Conservation (phyloP, 192 early-diverging fungal genomes). For the Linnemannia zychae region DNA sequence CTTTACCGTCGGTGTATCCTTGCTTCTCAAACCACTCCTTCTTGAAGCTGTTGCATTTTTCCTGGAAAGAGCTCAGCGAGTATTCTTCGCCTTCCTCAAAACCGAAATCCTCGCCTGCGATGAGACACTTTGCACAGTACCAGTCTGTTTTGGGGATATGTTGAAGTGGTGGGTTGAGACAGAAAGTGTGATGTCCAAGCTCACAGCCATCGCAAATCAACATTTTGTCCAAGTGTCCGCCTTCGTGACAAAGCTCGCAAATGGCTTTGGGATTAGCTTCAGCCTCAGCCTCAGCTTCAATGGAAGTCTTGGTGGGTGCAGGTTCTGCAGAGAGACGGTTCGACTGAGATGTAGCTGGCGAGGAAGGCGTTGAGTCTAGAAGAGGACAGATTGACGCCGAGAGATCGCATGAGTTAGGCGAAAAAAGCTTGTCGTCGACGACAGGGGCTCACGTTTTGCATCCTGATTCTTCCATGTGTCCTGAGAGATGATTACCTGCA, state of each 20-base stretch:
- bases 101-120: conserved; percentile 89
- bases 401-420: background rate
- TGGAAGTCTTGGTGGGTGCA: conserved; percentile 1
- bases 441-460: background rate
- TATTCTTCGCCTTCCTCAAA: conserved; percentile 93
- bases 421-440: background rate
- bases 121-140: conserved; percentile 89
- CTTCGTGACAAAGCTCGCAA: conserved; percentile 58
- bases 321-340: conserved; percentile 37
- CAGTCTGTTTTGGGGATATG: conserved; percentile 77
- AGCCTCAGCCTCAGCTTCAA: conserved; percentile 6
- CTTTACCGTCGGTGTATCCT: conserved; percentile 50
- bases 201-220: conserved; percentile 88
- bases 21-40: conserved; percentile 74
- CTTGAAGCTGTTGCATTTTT: conserved; percentile 87
- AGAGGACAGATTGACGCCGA: background rate
- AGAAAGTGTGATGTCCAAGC: conserved; percentile 79
- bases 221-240: conserved; percentile 70
- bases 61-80: conserved; percentile 82
- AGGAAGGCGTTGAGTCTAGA: conserved; percentile 40
- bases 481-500: conserved; percentile 14
- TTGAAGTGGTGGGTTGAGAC: conserved; percentile 69
- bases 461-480: background rate
- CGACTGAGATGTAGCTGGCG: conserved; percentile 35
- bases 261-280: conserved; percentile 58